Evolutionary conservation across 2,329 filamentous ascomycete genomes (phyloP).

Genomic region (Pseudohalonectria lignicola): DNA sequence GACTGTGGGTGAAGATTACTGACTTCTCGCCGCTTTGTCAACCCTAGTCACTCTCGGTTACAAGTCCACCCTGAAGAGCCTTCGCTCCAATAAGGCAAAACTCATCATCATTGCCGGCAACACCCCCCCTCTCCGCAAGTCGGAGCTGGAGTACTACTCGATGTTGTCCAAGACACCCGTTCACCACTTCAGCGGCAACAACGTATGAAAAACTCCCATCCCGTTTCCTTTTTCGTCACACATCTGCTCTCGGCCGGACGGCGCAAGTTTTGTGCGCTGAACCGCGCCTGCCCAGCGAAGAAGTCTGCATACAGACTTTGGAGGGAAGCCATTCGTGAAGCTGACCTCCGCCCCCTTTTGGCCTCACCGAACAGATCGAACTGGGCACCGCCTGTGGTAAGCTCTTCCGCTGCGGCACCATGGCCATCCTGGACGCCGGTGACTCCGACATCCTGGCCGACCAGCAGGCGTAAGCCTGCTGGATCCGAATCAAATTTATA

Average conservation of each 20-base stretch:
- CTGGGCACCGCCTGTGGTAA: slow-evolving; percentile 97
- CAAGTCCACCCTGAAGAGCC: slow-evolving; percentile 50
- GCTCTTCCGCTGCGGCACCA: slow-evolving; percentile 93
- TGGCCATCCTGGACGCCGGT: slow-evolving; percentile 94
- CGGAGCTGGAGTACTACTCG: slow-evolving; percentile 89
- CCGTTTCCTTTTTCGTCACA: not conserved
- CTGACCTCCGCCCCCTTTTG: slow-evolving; percentile 39
- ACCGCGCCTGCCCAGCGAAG: slow-evolving; percentile 69
- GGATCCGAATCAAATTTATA: not conserved
- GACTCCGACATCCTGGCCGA: slow-evolving; percentile 94
- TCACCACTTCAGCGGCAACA: slow-evolving; percentile 97
- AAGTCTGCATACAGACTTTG: slow-evolving; percentile 74
- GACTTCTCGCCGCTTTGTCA: too few relatives aligned
- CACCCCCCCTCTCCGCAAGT: slow-evolving; percentile 96
- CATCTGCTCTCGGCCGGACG: slow-evolving; percentile 3
- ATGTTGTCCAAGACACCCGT: slow-evolving; percentile 91
- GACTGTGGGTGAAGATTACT: too few relatives aligned
- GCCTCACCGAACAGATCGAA: slow-evolving; percentile 64
- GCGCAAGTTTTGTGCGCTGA: not conserved
- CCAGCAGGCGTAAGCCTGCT: slow-evolving; percentile 45
- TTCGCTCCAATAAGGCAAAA: slow-evolving; percentile 65
- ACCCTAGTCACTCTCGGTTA: slow-evolving; percentile 79
- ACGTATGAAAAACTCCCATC: slow-evolving; percentile 58
- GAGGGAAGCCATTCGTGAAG: slow-evolving; percentile 58
- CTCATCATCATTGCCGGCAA: slow-evolving; percentile 86